Evolutionary conservation across 257 asterid genomes (phyloP).

Genomic region (Nicotiana obtusifolia): DNA sequence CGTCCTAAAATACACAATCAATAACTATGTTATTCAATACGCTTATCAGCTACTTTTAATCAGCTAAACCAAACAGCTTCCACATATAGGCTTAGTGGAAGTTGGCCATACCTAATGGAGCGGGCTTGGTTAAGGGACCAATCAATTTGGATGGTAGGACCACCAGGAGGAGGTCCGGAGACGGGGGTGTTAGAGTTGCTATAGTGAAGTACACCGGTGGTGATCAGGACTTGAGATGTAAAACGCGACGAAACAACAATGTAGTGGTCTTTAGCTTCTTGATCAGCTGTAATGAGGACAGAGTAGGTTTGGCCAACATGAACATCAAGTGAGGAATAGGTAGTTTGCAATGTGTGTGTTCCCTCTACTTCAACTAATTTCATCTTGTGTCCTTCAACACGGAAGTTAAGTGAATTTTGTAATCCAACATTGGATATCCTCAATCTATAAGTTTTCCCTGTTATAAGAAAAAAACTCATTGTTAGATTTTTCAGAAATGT

Average conservation of each 20-base stretch:
- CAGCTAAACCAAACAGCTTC: neutral
- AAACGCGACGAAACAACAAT: slow-evolving; percentile 69
- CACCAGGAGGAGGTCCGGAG: slow-evolving; percentile 76
- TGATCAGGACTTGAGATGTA: slow-evolving; percentile 45
- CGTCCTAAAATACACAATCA: slow-evolving; percentile 1
- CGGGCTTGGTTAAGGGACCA: slow-evolving; percentile 99
- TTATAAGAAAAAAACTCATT: neutral
- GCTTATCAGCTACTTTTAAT: neutral
- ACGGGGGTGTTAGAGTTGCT: slow-evolving; percentile 49
- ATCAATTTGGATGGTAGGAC: slow-evolving; percentile 82
- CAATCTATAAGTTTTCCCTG: slow-evolving; percentile 76
- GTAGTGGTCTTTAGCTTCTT: slow-evolving; percentile 61
- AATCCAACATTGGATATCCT: slow-evolving; percentile 84
- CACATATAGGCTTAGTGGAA: neutral
- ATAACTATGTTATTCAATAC: neutral
- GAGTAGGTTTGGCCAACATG: slow-evolving; percentile 89
- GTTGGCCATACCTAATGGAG: slow-evolving; percentile 42
- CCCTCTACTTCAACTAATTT: slow-evolving; percentile 90
- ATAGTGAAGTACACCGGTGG: slow-evolving; percentile 74
- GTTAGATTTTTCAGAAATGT: neutral
- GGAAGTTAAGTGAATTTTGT: slow-evolving; percentile 72
- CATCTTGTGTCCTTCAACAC: slow-evolving; percentile 83
- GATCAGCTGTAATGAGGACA: slow-evolving; percentile 80
- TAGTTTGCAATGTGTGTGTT: slow-evolving; percentile 78
- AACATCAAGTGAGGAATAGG: slow-evolving; percentile 76